These are phyloP conservation scores for Herpetomonas samuelpessoai DNA, from an alignment of 208 protist species.

Conservation along the genomic window DNA sequence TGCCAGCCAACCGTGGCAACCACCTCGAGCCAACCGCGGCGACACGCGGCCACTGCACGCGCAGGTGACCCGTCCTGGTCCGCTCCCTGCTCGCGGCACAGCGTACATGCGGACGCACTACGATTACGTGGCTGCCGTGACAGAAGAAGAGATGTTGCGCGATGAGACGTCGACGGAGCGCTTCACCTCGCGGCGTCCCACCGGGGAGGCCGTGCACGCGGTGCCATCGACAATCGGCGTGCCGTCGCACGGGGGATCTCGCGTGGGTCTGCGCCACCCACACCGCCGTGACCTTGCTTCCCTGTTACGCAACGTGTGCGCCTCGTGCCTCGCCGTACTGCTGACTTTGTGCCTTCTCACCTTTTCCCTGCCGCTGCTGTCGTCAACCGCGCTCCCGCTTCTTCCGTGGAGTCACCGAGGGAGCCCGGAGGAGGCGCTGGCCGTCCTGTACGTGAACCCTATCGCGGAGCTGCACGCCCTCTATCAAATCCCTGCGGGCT, in stretches of 20 bases:
- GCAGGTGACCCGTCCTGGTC: not conserved
- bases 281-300: not conserved
- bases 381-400: not conserved
- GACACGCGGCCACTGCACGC: not conserved
- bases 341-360: not conserved
- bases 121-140: not conserved
- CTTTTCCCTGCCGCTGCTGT: not conserved
- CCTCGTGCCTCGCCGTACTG: not conserved
- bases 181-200: no score
- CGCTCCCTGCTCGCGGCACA: no score
- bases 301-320: not conserved
- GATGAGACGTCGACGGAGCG: no score
- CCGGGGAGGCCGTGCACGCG: no score
- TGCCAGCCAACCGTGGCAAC: no score
- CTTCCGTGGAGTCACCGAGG: slow-evolving; percentile 1
- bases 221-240: no score
- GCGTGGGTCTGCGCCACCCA: not conserved
- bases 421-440: slow-evolving; percentile 29
- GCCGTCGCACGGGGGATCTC: no score
- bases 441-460: slow-evolving; percentile 52
- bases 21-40: no score
- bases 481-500: slow-evolving; percentile 46
- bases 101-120: no score
- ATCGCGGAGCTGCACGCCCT: slow-evolving; percentile 66
- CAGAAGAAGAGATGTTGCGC: not conserved